Base-by-base conservation (phyloP, 2,329 filamentous ascomycete species). In the Paraphaeosphaeria minitans region DNA sequence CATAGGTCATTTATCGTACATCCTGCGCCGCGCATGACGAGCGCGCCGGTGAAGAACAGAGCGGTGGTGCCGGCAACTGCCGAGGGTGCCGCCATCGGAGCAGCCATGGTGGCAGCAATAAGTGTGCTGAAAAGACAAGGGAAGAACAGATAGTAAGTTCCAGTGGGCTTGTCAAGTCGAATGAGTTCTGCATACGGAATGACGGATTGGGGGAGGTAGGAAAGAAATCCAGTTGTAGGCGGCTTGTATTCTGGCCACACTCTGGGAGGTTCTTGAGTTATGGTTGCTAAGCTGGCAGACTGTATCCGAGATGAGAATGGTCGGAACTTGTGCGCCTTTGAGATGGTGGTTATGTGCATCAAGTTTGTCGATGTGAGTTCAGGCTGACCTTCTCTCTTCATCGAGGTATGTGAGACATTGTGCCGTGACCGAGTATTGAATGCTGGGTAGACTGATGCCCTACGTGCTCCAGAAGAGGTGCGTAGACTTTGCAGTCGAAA, bases 1-100 rank as follows among this genome's bases (percentile, higher is more conserved):
- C 92, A 93, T 52, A 96, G 86, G 74, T 97, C 93, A 74, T 96
- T 96, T 78, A 96, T 92, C 19, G 90, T 90, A 76, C 93, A 96
- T 53, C 92, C 92, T 21, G 92, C 91, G 50, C 93, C 90, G 60
- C 93, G 89, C 90, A 96, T 95, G 65, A 96, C 84, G 46, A 96
- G 75, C 3, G 91, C 90, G 52, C 92, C 92, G 1, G 86, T 82
- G 68, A 90, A 85, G 78, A 96, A 95, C 49, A 95, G 84, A 3
- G 73, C 70, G 2, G 85, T 84, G 0, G 89, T 92, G 50, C 86
- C 83, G 31, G 89, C 65, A 19, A 92, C 86, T 13, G 87, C 81
- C 5, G 81, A 72, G 0, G 89, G 86, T 1, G 85, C 73, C 2
- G 87, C 78, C 66, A 88, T 83, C 0, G 90, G 89, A 1, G 76